These are phyloP conservation scores for Phellinidium pouzarii DNA, from an alignment of 1,284 basidiomycete genomes.

Conservation along the genomic window DNA sequence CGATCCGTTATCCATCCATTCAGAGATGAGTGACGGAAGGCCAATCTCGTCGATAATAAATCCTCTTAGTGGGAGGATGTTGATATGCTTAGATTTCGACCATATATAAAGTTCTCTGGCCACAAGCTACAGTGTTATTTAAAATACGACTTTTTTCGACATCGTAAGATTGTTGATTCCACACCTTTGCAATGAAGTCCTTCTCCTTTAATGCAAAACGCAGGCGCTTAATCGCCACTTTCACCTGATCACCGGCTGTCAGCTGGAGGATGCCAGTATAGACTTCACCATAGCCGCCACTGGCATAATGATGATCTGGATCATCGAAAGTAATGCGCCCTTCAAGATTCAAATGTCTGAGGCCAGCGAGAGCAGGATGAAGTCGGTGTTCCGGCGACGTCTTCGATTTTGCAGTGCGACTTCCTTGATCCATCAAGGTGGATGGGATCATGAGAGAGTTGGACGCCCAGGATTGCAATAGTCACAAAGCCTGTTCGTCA, in stretches of 20 bases:
- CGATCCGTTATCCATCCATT: constrained; percentile 12
- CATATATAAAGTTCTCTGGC: constrained; percentile 15
- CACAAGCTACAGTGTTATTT: not conserved
- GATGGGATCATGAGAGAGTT: too few species aligned
- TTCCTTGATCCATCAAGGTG: too few species aligned
- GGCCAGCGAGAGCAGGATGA: too few species aligned
- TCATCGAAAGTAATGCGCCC: not conserved
- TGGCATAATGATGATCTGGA: not conserved
- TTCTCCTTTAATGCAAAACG: too few species aligned
- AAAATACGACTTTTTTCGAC: not conserved
- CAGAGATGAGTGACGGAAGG: constrained; percentile 6
- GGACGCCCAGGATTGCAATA: too few species aligned
- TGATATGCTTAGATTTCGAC: constrained; percentile 10
- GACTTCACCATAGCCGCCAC: not conserved
- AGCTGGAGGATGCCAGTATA: not conserved
- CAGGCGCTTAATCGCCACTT: constrained; percentile 14
- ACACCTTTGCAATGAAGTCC: not conserved
- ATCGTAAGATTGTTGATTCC: not conserved
- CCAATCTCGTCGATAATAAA: constrained; percentile 3
- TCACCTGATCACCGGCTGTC: not conserved
- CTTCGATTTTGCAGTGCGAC: too few species aligned
- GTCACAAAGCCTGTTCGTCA: too few species aligned
- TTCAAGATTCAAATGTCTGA: not conserved
- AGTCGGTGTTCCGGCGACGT: too few species aligned
- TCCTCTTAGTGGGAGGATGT: constrained; percentile 9